Conservation (phyloP, 352 stramenopile species). For the Globisporangium heterothallicum region DNA sequence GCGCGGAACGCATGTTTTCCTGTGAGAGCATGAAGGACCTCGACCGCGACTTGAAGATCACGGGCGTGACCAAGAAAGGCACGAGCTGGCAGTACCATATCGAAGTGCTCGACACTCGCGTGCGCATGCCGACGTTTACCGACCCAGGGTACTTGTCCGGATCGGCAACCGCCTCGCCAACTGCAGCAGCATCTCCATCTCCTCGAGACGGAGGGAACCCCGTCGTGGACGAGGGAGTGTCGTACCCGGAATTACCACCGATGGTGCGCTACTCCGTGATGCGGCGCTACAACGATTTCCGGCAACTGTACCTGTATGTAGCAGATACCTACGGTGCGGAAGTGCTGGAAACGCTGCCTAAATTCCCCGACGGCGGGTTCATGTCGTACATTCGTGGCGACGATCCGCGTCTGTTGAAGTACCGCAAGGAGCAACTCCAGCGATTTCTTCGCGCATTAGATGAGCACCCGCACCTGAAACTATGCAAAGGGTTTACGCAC, state of each 20-base stretch:
- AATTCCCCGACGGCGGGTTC: slow-evolving; percentile 64
- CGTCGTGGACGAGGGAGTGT: not conserved
- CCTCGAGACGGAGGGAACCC: not conserved
- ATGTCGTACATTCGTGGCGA: slow-evolving; percentile 73
- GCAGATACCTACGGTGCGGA: slow-evolving; percentile 38
- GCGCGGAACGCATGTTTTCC: slow-evolving; percentile 14
- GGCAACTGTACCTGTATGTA: slow-evolving; percentile 53
- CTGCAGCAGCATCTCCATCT: not conserved
- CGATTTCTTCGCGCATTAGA: slow-evolving; percentile 58
- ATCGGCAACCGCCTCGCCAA: slow-evolving; percentile 7
- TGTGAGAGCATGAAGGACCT: slow-evolving; percentile 21
- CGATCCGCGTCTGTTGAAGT: slow-evolving; percentile 65
- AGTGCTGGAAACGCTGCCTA: slow-evolving; percentile 42
- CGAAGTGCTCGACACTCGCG: slow-evolving; percentile 66
- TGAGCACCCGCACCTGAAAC: slow-evolving; percentile 48
- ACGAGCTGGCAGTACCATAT: slow-evolving; percentile 77
- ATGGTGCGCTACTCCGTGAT: slow-evolving; percentile 79
- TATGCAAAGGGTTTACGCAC: slow-evolving; percentile 43
- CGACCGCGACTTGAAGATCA: slow-evolving; percentile 67
- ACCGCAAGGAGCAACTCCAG: slow-evolving; percentile 56
- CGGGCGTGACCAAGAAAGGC: slow-evolving; percentile 57
- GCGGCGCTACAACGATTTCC: slow-evolving; percentile 76
- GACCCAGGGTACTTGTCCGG: slow-evolving; percentile 13
- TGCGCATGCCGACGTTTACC: slow-evolving; percentile 18
- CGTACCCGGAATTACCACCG: slow-evolving; percentile 45